Conservation (phyloP, 192 early-diverging fungal genomes). For the Coemansia sp. region DNA sequence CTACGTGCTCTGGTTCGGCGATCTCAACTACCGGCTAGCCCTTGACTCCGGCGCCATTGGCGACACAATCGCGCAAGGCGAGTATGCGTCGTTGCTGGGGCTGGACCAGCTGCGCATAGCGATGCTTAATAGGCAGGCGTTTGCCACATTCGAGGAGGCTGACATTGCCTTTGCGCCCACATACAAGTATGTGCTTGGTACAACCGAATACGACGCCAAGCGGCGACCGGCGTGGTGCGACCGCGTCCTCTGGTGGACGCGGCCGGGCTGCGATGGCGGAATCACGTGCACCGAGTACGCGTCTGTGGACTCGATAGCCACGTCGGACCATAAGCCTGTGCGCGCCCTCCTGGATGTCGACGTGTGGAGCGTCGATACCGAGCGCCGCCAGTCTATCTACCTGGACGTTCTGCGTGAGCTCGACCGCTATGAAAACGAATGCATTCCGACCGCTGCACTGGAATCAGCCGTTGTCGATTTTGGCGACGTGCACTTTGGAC, state of each 20-base stretch:
- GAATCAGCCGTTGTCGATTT: slow-evolving; percentile 64
- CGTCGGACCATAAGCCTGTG: slow-evolving; percentile 90
- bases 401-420: slow-evolving; percentile 69
- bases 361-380: slow-evolving; percentile 62
- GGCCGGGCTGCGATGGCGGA: slow-evolving; percentile 44
- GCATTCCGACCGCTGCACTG: slow-evolving; percentile 66
- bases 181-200: slow-evolving; percentile 91
- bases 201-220: slow-evolving; percentile 75
- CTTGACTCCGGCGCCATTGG: slow-evolving; percentile 65
- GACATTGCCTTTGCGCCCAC: slow-evolving; percentile 79
- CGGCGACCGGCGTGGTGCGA: slow-evolving; percentile 93
- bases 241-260: slow-evolving; percentile 85
- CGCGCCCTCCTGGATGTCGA: slow-evolving; percentile 64
- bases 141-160: slow-evolving; percentile 84
- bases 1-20: slow-evolving; percentile 87
- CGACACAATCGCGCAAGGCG: slow-evolving; percentile 52
- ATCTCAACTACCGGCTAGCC: slow-evolving; percentile 90
- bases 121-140: slow-evolving; percentile 64
- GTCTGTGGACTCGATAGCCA: slow-evolving; percentile 13
- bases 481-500: slow-evolving; percentile 63
- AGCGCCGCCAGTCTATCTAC: slow-evolving; percentile 58
- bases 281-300: slow-evolving; percentile 24
- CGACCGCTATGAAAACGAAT: slow-evolving; percentile 80
- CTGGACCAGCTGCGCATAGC: slow-evolving; percentile 83
- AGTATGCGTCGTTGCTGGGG: slow-evolving; percentile 66